A percentile compares a stretch with the other conserved stretches of the same genome.
These are phyloP conservation scores for Ceratorhiza oryzae-sativae DNA, from an alignment of 1,284 basidiomycete genomes.

Conservation along the genomic window DNA sequence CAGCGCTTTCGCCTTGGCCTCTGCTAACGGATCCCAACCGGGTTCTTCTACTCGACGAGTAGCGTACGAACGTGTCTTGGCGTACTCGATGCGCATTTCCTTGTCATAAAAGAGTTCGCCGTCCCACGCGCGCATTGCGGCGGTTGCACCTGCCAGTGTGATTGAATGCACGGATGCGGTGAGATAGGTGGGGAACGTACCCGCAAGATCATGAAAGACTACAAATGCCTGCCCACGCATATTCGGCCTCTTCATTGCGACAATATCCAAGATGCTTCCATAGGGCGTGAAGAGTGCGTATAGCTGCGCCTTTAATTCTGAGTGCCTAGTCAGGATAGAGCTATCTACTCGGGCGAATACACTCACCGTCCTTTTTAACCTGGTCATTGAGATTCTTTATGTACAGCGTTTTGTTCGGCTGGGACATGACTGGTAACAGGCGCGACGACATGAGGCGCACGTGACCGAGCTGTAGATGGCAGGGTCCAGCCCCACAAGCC, in stretches of 20 bases:
- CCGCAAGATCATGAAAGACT: conserved; percentile 90
- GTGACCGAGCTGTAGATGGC: not conserved
- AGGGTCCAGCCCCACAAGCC: not conserved
- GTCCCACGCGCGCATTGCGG: conserved; percentile 88
- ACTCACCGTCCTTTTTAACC: conserved; percentile 81
- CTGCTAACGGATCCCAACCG: conserved; percentile 17
- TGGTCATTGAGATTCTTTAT: conserved; percentile 95
- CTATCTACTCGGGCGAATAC: too few species aligned
- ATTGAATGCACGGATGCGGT: not conserved
- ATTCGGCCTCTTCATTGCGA: conserved; percentile 86
- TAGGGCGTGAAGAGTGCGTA: conserved; percentile 92
- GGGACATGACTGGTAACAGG: conserved; percentile 5
- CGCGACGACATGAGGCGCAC: not conserved
- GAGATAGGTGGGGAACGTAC: not conserved
- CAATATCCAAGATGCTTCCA: conserved; percentile 91
- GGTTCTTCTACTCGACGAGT: conserved; percentile 71
- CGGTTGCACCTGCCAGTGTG: conserved; percentile 65
- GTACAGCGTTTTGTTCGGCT: conserved; percentile 88
- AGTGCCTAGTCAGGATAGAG: not conserved
- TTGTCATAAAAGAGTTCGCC: conserved; percentile 95
- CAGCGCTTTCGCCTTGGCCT: conserved; percentile 29
- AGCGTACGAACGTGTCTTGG: conserved; percentile 84
- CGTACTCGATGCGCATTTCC: conserved; percentile 85
- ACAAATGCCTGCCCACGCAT: conserved; percentile 97
- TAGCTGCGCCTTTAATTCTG: conserved; percentile 83